Conservation (phyloP, 2,329 filamentous ascomycete genomes). For the Colletotrichum falcatum region DNA sequence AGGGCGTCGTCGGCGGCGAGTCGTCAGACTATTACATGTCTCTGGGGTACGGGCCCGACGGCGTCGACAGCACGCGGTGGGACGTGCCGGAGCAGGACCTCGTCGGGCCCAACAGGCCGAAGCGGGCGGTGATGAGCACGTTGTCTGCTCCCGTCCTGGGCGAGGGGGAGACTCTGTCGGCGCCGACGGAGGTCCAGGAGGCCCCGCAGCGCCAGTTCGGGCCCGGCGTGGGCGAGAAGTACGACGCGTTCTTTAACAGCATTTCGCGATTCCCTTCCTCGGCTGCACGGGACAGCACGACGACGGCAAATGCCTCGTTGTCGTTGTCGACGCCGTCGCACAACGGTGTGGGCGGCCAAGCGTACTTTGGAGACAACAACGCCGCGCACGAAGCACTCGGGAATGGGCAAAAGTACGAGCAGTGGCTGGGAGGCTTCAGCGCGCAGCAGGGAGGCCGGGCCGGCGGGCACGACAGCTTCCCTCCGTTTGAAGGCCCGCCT, state of each 20-base stretch:
- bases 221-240: background rate
- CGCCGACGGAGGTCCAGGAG: background rate
- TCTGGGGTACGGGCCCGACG: constrained; percentile 47
- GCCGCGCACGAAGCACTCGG: constrained; percentile 12
- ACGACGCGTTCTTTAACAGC: background rate
- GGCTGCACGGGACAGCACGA: too few species aligned
- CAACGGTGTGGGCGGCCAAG: background rate
- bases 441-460: background rate
- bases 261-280: background rate
- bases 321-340: background rate
- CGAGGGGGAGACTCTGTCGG: background rate
- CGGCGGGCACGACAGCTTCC: background rate
- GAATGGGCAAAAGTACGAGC: constrained; percentile 12
- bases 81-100: constrained; percentile 6
- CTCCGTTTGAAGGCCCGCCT: constrained; percentile 15
- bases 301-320: background rate
- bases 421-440: constrained; percentile 21
- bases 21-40: constrained; percentile 52
- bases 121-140: constrained; percentile 37
- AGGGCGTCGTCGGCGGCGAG: constrained; percentile 39
- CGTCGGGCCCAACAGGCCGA: constrained; percentile 32
- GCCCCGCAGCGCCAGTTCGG: constrained; percentile 5
- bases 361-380: constrained; percentile 23
- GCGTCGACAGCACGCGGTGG: constrained; percentile 44
- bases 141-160: background rate